A percentile compares a stretch with the other conserved stretches of the same genome.
Conservation (phyloP, 768 basidiomycete species). For the Megacollybia marginata region DNA sequence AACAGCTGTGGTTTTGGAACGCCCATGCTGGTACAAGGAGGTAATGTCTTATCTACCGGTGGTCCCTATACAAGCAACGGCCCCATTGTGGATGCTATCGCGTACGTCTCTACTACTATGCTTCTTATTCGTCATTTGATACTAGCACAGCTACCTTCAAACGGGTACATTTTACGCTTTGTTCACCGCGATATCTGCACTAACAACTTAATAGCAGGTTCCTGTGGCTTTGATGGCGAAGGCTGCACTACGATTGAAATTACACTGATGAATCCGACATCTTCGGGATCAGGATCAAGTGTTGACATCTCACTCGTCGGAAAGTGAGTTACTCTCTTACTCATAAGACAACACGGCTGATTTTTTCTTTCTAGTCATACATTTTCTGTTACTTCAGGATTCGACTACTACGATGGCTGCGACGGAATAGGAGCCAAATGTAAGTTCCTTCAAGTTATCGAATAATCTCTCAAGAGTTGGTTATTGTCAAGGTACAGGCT, state of each 20-base stretch:
- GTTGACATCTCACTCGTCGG: no score
- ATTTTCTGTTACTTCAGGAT: conserved; percentile 28
- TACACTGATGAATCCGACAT: conserved; percentile 23
- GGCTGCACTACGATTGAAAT: conserved; percentile 26
- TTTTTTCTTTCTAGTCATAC: no score
- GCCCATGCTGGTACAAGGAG: conserved; percentile 10
- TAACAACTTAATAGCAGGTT: no score
- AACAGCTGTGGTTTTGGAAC: no score
- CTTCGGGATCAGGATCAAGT: no score
- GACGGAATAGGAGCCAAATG: conserved; percentile 19
- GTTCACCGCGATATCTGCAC: no score
- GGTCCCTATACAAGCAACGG: conserved; percentile 18
- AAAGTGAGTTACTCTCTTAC: conserved; percentile 25
- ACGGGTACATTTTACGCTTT: no score
- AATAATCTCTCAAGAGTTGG: not conserved
- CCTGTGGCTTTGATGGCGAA: conserved; percentile 28
- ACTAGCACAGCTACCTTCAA: conserved; percentile 5
- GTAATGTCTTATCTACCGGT: conserved; percentile 19
- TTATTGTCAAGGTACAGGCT: conserved; percentile 14
- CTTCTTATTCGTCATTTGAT: no score
- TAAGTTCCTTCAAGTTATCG: no score
- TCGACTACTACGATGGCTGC: conserved; percentile 25
- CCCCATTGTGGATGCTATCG: conserved; percentile 17
- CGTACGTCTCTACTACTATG: no score
- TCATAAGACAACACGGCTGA: conserved; percentile 24